Evolutionary conservation across 805 yeast genomes (phyloP).

Genomic region (Wickerhamomyces hampshirensis): DNA sequence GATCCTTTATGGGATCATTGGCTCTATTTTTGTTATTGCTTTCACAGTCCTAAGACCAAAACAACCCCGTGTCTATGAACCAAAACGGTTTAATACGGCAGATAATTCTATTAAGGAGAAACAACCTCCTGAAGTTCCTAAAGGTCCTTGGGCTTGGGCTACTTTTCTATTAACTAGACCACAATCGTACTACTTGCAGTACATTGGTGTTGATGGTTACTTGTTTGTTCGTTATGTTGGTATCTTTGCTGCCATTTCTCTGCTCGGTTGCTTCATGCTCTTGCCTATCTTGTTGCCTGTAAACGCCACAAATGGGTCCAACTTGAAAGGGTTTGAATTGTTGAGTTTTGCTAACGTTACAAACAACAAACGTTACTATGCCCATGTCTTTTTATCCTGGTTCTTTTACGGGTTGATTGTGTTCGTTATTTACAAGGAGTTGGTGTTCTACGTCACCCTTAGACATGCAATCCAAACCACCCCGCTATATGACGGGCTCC

Average conservation of each 20-base stretch:
- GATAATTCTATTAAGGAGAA: constrained; percentile 42
- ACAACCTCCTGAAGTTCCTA: constrained; percentile 21
- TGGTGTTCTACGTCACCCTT: constrained; percentile 63
- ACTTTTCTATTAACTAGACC: constrained; percentile 46
- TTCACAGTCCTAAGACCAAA: constrained; percentile 64
- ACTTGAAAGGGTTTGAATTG: constrained; percentile 54
- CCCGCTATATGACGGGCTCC: constrained; percentile 64
- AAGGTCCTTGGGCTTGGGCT: constrained; percentile 61
- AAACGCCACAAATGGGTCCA: constrained; percentile 64
- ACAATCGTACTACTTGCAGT: constrained; percentile 59
- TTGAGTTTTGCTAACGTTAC: constrained; percentile 59
- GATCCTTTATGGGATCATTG: constrained; percentile 59
- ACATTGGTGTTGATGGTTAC: constrained; percentile 72
- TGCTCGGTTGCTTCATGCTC: constrained; percentile 16
- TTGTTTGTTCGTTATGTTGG: constrained; percentile 64
- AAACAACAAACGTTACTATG: constrained; percentile 61
- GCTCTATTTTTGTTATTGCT: constrained; percentile 48
- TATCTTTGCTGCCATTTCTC: constrained; percentile 36
- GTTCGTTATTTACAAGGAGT: constrained; percentile 66
- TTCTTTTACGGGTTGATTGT: constrained; percentile 59
- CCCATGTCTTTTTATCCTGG: constrained; percentile 78
- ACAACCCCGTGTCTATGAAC: constrained; percentile 73
- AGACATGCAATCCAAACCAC: constrained; percentile 73
- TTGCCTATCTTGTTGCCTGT: constrained; percentile 65
- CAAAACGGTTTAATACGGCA: constrained; percentile 55